These are phyloP conservation scores for Trematosphaeria pertusa DNA, from an alignment of 2,329 filamentous ascomycete genomes.

Conservation along the genomic window DNA sequence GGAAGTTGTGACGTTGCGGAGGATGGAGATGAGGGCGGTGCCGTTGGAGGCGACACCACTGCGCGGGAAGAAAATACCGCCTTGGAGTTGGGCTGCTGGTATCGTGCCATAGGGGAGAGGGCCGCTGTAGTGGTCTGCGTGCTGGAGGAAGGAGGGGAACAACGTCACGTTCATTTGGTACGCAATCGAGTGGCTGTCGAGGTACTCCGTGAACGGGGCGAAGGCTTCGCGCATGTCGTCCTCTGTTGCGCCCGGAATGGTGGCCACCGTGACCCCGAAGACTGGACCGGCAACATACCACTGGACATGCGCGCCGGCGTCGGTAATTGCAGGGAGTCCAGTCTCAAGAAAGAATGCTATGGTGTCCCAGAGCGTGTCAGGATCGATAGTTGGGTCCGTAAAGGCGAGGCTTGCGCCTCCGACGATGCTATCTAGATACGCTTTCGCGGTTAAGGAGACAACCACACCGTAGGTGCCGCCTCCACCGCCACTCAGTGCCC, in stretches of 20 bases:
- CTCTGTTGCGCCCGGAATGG: slow-evolving; percentile 14
- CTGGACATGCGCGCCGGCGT: slow-evolving; percentile 17
- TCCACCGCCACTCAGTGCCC: slow-evolving; percentile 43
- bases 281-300: slow-evolving; percentile 5
- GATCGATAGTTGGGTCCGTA: slow-evolving; percentile 15
- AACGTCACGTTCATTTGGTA: slow-evolving; percentile 28
- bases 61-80: slow-evolving; percentile 17
- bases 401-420: slow-evolving; percentile 35
- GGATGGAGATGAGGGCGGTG: background rate
- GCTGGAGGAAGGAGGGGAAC: slow-evolving; percentile 30
- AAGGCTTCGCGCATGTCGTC: slow-evolving; percentile 17
- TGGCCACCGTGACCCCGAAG: slow-evolving; percentile 11
- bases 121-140: slow-evolving; percentile 22
- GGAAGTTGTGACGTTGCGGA: slow-evolving; percentile 9
- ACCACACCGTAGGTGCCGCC: slow-evolving; percentile 42
- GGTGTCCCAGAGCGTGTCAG: slow-evolving; percentile 28
- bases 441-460: slow-evolving; percentile 36
- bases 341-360: slow-evolving; percentile 7
- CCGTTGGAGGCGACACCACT: background rate
- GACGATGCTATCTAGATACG: slow-evolving; percentile 25
- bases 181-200: slow-evolving; percentile 24
- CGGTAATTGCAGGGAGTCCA: slow-evolving; percentile 6
- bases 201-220: slow-evolving; percentile 27
- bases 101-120: slow-evolving; percentile 20
- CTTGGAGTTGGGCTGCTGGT: slow-evolving; percentile 11